These are phyloP conservation scores for Perkinsus chesapeaki DNA, from an alignment of 169 alveolate species.

Conservation along the genomic window DNA sequence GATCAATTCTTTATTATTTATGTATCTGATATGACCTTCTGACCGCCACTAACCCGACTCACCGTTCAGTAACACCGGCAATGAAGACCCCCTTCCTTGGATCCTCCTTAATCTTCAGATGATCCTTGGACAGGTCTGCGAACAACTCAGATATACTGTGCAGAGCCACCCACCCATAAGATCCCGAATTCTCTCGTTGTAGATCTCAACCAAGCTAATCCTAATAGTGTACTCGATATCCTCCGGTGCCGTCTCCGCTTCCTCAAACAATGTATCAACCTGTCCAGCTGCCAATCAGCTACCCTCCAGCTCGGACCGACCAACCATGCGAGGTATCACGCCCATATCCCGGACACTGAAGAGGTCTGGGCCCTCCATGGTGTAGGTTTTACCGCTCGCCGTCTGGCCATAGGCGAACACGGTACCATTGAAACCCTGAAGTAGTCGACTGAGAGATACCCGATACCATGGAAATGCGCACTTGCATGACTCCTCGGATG, in stretches of 20 bases:
- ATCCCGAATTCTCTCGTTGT: neutral
- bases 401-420: neutral
- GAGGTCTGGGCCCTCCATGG: neutral
- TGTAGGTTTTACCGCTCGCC: neutral
- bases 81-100: constrained; percentile 59
- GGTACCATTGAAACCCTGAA: neutral
- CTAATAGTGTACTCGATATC: neutral
- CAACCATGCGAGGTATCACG: neutral
- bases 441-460: neutral
- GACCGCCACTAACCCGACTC: neutral
- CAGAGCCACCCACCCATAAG: neutral
- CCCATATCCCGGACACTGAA: neutral
- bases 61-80: constrained; percentile 54
- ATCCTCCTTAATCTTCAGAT: constrained; percentile 55
- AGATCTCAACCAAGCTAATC: neutral
- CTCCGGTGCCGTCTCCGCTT: neutral
- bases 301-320: neutral
- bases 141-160: neutral
- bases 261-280: neutral
- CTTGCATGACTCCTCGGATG: neutral
- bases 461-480: neutral
- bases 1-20: neutral
- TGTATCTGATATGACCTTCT: neutral
- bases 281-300: neutral
- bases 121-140: constrained; percentile 1